Percentiles rank a stretch among this genome's conserved stretches.
These are phyloP conservation scores for Trifolium repens DNA, from an alignment of 306 rosid species.

Conservation along the genomic window DNA sequence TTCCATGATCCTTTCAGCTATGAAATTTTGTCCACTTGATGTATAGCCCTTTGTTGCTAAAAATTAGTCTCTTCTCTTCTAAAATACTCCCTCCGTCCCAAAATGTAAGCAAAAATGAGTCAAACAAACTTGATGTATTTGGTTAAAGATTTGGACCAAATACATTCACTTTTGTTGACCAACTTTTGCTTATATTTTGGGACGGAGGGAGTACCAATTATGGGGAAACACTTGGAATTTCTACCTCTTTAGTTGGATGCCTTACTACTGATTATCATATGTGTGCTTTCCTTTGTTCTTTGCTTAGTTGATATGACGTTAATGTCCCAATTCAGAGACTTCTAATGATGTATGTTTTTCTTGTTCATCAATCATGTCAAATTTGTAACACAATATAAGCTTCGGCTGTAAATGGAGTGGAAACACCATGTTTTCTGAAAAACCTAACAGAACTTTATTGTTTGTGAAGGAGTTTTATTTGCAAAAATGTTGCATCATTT, in stretches of 20 bases:
- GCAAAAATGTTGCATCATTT: background rate
- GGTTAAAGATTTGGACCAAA: no score
- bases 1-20: background rate
- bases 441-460: background rate
- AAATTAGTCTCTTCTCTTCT: constrained; percentile 7
- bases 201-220: no score
- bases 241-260: background rate
- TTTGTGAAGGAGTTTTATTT: background rate
- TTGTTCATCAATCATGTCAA: background rate
- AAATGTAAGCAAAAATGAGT: no score
- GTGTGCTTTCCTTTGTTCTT: background rate
- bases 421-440: background rate
- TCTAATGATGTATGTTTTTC: background rate
- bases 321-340: constrained; percentile 4
- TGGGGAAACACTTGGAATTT: background rate
- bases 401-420: background rate
- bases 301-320: background rate
- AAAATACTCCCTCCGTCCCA: no score
- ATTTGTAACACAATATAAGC: background rate
- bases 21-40: background rate
- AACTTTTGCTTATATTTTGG: no score
- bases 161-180: no score
- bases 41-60: background rate
- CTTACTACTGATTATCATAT: background rate
- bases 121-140: no score